Conservation (phyloP, 495 filamentous ascomycete species). For the Extremus antarcticus region DNA sequence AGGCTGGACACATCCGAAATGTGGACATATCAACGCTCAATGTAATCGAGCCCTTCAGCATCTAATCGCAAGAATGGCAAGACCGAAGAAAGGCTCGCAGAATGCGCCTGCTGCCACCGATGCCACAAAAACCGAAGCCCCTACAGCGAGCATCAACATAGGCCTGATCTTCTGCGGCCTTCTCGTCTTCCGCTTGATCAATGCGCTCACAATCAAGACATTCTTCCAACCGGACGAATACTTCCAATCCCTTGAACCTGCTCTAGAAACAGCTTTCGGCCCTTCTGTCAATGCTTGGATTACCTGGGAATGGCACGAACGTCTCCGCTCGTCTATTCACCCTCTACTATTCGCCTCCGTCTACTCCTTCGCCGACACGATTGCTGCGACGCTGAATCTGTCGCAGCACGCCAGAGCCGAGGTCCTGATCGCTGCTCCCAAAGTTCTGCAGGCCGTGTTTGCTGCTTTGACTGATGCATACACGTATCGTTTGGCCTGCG, state of each 20-base stretch:
- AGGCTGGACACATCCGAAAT: no score
- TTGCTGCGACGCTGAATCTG: slow-evolving; percentile 41
- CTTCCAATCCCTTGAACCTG: slow-evolving; percentile 91
- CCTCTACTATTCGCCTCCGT: slow-evolving; percentile 70
- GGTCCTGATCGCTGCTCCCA: slow-evolving; percentile 61
- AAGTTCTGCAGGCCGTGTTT: slow-evolving; percentile 62
- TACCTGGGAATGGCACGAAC: slow-evolving; percentile 96
- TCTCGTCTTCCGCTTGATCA: slow-evolving; percentile 67
- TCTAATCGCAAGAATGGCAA: no score
- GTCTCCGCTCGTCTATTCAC: slow-evolving; percentile 86
- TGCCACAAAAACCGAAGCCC: neutral
- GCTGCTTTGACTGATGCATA: slow-evolving; percentile 76
- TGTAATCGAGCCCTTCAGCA: no score
- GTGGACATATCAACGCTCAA: no score
- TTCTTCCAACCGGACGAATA: slow-evolving; percentile 99
- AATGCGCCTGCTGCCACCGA: no score
- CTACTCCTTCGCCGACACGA: slow-evolving; percentile 50
- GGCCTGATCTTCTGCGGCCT: neutral
- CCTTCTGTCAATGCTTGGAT: slow-evolving; percentile 71
- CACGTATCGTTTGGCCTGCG: slow-evolving; percentile 72
- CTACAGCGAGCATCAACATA: neutral
- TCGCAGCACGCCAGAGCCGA: slow-evolving; percentile 43
- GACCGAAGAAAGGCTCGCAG: no score
- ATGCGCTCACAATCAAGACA: slow-evolving; percentile 74
- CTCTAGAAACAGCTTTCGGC: slow-evolving; percentile 84